These are phyloP conservation scores for Musa acuminata DNA, from an alignment of 176 grass and related monocot species.

Conservation along the genomic window DNA sequence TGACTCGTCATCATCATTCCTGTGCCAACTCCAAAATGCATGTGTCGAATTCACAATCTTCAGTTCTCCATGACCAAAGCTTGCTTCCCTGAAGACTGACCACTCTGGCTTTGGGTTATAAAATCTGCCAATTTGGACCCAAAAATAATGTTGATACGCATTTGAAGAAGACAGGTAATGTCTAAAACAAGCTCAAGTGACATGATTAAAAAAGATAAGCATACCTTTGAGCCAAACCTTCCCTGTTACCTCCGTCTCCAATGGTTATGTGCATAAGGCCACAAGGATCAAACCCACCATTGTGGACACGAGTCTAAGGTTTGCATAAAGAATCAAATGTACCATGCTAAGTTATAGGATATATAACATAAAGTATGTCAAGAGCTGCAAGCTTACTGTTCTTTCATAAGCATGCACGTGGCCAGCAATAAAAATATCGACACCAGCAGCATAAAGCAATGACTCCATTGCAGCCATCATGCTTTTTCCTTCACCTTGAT, in stretches of 20 bases:
- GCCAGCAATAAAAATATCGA: constrained; percentile 77
- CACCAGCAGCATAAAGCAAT: constrained; percentile 63
- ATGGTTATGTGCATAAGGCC: constrained; percentile 87
- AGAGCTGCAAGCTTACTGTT: constrained; percentile 35
- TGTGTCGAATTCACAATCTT: constrained; percentile 65
- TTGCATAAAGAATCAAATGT: not conserved
- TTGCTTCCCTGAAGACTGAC: constrained; percentile 93
- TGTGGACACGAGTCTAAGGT: constrained; percentile 55
- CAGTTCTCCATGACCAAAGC: constrained; percentile 86
- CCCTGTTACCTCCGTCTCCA: constrained; percentile 85
- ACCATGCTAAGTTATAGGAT: not conserved
- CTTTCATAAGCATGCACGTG: constrained; percentile 98
- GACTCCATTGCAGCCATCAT: constrained; percentile 78
- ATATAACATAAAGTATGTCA: not conserved
- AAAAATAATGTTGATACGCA: not conserved
- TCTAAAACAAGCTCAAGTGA: not conserved
- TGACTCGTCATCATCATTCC: constrained; percentile 72
- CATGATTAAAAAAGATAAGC: not conserved
- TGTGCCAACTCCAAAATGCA: constrained; percentile 92
- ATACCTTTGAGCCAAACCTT: constrained; percentile 84
- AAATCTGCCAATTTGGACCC: constrained; percentile 34
- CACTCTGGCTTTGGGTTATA: constrained; percentile 68
- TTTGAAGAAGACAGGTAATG: not conserved
- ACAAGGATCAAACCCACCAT: constrained; percentile 47
- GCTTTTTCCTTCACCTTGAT: constrained; percentile 63